Evolutionary conservation across 108 stramenopile species (phyloP).

Genomic region (Pseudonitzschia multiseries): DNA sequence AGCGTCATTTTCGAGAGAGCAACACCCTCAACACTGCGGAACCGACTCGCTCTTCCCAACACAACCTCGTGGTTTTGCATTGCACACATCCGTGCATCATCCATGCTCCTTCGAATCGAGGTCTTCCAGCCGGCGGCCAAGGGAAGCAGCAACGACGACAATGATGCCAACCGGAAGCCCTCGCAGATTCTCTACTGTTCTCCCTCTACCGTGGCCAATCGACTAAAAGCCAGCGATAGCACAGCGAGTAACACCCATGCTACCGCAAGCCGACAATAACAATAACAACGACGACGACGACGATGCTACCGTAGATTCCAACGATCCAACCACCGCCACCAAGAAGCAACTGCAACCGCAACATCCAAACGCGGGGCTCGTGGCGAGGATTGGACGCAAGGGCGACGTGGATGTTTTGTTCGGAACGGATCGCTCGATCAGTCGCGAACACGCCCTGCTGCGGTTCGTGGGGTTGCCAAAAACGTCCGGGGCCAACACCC

Average conservation of each 20-base stretch:
- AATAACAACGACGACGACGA: not conserved
- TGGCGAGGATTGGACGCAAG: conserved; percentile 28
- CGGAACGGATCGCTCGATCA: conserved; percentile 25
- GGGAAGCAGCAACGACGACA: not conserved
- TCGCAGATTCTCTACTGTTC: conserved; percentile 1
- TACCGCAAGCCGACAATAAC: not conserved
- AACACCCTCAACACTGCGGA: no score
- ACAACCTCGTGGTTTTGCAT: no score
- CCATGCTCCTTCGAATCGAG: conserved; percentile 10
- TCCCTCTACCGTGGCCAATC: conserved; percentile 8
- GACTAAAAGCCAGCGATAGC: not conserved
- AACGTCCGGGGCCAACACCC: not conserved
- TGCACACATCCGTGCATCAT: not conserved
- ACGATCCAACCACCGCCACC: not conserved
- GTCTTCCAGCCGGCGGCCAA: conserved; percentile 1
- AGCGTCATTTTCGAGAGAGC: no score
- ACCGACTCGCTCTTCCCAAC: no score
- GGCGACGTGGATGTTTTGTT: conserved; percentile 29
- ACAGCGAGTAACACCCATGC: not conserved
- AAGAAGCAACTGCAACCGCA: not conserved
- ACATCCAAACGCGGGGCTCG: not conserved
- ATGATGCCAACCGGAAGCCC: not conserved
- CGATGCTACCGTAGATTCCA: not conserved
- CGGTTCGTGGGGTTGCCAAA: conserved; percentile 3
- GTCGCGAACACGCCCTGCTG: conserved; percentile 27